Evolutionary conservation across 2,329 filamentous ascomycete genomes (phyloP).

Genomic region (Aciculosporium take): DNA sequence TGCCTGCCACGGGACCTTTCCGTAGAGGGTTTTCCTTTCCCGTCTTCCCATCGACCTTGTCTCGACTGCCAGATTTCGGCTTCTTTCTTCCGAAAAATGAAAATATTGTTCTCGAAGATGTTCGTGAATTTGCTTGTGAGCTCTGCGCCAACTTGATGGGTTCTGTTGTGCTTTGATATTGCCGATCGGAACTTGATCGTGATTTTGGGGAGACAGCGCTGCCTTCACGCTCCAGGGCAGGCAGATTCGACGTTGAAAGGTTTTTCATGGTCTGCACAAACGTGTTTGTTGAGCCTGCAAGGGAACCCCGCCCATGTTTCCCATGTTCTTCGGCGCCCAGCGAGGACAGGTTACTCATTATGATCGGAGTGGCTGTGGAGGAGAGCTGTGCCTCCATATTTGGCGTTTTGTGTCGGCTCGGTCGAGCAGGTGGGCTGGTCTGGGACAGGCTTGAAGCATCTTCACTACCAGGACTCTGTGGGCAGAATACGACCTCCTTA

Average conservation of each 20-base stretch:
- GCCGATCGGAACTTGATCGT: conserved; percentile 9
- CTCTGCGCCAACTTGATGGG: conserved; percentile 21
- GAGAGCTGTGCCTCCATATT: conserved; percentile 43
- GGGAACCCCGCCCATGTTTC: conserved; percentile 22
- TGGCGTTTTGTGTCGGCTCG: conserved; percentile 54
- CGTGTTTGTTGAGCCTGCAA: conserved; percentile 20
- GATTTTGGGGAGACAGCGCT: conserved; percentile 5
- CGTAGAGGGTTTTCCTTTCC: conserved; percentile 24
- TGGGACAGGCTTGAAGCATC: conserved; percentile 16
- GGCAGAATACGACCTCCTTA: conserved; percentile 16
- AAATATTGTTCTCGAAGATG: conserved; percentile 50
- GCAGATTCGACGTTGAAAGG: conserved; percentile 19
- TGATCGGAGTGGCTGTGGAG: conserved; percentile 36
- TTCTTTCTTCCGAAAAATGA: conserved; percentile 67
- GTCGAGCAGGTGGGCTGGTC: conserved; percentile 38
- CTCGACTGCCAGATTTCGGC: conserved; percentile 34
- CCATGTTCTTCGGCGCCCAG: conserved; percentile 30
- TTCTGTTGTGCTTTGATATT: conserved; percentile 11
- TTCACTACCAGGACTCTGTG: conserved; percentile 20
- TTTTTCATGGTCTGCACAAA: conserved; percentile 16
- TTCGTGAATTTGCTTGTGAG: conserved; percentile 39
- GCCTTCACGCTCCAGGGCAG: conserved; percentile 10
- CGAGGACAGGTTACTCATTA: conserved; percentile 41
- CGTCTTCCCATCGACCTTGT: conserved; percentile 35
- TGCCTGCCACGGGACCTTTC: conserved; percentile 81